Evolutionary conservation across 2,329 filamentous ascomycete genomes (phyloP), one percentile per base, ranked within the genome.

Genomic region (Triangularia setosa): DNA sequence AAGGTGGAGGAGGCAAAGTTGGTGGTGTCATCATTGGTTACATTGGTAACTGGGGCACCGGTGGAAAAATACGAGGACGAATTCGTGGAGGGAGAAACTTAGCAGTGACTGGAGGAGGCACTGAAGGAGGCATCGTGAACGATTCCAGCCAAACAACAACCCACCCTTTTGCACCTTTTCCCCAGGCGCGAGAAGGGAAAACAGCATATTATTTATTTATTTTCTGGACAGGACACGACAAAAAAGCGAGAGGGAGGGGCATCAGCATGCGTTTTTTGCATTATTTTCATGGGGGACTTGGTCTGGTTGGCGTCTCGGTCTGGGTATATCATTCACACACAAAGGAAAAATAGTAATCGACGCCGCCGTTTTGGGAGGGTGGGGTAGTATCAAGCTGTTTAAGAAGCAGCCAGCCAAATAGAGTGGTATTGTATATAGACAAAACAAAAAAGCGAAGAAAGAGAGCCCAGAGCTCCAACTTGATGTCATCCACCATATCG

Each of bases 391-490:
- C n/a, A n/a, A 18, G 40, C 40, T 48, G 40, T 48, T 1, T 21
- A 18, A 8, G 21, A 12, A 48, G n/a, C 40, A 21, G 18, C 40
- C 2, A 28, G 11, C 14, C n/a, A 21, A 21, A 48, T 48, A 48
- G 40, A 48, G 35, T 48, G 40, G 40, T 48, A 48, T 48, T 40
- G 40, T 48, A 48, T 48, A 21, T 48, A 48, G 40, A 48, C 40
- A 48, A n/a, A n/a, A n/a, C 9, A 16, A 44, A 44, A 8, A 18
- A 18, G n/a, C n/a, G 44, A 65, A 60, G 58, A 58, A 60, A 60
- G 59, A 65, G 58, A 61, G 59, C 23, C 25, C 25, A 48, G 6
- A 48, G 40, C 40, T 48, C 40, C n/a, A 14, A 33, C 12, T 12
- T 48, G 40, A 48, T 48, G 21, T 48, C 40, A 21, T 23, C 40